A percentile compares a stretch with the other conserved stretches of the same genome.
phyloP scores from a whole-genome alignment of 2,329 filamentous ascomycete genomes.

The Lasiodiplodia hormozganensis region DNA sequence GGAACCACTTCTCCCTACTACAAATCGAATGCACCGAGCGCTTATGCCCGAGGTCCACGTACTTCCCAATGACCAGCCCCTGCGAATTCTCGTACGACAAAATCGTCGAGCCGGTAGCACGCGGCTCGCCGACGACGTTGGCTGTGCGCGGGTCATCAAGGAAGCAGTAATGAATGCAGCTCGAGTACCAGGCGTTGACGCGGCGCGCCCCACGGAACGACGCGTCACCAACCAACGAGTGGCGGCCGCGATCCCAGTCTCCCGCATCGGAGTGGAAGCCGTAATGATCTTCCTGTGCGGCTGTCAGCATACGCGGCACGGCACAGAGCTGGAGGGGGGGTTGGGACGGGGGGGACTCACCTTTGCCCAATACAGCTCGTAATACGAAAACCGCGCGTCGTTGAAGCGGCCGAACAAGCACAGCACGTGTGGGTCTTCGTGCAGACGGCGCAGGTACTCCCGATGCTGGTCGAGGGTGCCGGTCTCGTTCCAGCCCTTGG shows the following conservation, averaged over 20 bases:
- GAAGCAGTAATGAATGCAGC: constrained; percentile 66
- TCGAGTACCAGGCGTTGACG: constrained; percentile 65
- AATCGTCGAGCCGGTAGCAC: constrained; percentile 72
- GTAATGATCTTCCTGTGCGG: constrained; percentile 58
- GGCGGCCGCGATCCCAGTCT: constrained; percentile 65
- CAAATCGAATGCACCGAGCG: constrained; percentile 71
- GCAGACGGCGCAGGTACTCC: constrained; percentile 71
- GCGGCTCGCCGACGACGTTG: constrained; percentile 71
- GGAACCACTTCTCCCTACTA: constrained; percentile 72
- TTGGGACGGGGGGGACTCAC: constrained; percentile 35
- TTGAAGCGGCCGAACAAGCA: constrained; percentile 75
- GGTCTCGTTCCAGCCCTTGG: constrained; percentile 80
- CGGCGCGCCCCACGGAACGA: constrained; percentile 63
- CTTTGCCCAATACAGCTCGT: constrained; percentile 81
- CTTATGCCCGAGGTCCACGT: constrained; percentile 76
- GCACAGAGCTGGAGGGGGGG: too few species aligned
- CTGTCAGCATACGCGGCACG: too few species aligned
- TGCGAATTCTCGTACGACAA: constrained; percentile 77
- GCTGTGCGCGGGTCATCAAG: constrained; percentile 64
- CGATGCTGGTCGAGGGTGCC: constrained; percentile 77
- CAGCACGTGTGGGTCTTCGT: constrained; percentile 75
- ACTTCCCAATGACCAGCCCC: constrained; percentile 74
- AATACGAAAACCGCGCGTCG: constrained; percentile 75
- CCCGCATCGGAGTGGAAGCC: constrained; percentile 64
- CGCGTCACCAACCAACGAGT: constrained; percentile 65